phyloP scores from a whole-genome alignment of 495 filamentous ascomycete genomes.

The Penicillium cosmopolitanum region DNA sequence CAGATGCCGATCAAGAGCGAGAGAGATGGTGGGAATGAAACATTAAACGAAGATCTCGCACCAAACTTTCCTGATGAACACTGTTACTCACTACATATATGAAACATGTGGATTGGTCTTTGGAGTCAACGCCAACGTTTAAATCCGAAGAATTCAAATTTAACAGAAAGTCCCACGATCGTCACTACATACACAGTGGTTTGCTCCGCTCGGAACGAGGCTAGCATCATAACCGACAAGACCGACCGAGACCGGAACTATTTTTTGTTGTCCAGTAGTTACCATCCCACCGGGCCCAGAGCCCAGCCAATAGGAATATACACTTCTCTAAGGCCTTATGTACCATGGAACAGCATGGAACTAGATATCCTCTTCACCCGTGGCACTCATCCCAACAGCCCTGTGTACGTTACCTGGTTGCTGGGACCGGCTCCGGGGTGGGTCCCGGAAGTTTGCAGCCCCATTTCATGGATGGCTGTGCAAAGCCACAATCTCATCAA shows the following conservation, averaged over 20 bases:
- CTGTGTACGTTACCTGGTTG: slow-evolving; percentile 23
- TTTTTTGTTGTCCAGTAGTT: not conserved
- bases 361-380: not conserved
- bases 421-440: slow-evolving; percentile 27
- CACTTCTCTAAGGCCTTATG: not conserved
- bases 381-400: slow-evolving; percentile 8
- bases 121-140: not conserved
- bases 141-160: not conserved
- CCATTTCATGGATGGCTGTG: not conserved
- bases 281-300: not conserved
- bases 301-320: slow-evolving; percentile 5
- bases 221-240: not conserved
- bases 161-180: not conserved
- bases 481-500: not conserved
- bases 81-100: not conserved
- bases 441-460: not conserved
- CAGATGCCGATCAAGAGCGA: not conserved
- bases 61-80: not conserved
- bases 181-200: not conserved
- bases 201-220: not conserved
- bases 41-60: slow-evolving; percentile 1
- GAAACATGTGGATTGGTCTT: not conserved
- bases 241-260: not conserved
- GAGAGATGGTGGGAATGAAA: not conserved
- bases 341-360: slow-evolving; percentile 1